A percentile compares a stretch with the other conserved stretches of the same genome.
phyloP scores from a whole-genome alignment of 2,329 filamentous ascomycete genomes.

The Fusarium drepaniforme region DNA sequence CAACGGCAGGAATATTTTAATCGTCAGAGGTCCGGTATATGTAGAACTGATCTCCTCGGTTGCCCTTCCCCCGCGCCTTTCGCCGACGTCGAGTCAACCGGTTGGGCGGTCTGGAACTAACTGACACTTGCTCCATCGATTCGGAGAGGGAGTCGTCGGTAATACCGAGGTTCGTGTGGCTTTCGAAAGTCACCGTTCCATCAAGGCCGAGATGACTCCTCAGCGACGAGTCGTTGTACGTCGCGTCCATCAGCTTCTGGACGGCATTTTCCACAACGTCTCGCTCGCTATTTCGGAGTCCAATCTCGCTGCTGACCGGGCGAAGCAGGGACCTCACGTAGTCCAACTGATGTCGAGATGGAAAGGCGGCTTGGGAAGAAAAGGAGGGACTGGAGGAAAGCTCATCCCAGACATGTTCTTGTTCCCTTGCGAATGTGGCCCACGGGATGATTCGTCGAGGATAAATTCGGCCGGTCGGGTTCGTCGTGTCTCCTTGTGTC shows the following conservation, averaged over 20 bases:
- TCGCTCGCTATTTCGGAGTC: slow-evolving; percentile 50
- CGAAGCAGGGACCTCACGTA: slow-evolving; percentile 46
- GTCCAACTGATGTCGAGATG: slow-evolving; percentile 49
- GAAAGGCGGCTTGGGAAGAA: slow-evolving; percentile 45
- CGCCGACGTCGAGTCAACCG: background rate
- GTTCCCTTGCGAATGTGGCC: slow-evolving; percentile 46
- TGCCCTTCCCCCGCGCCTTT: slow-evolving; percentile 44
- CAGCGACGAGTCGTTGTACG: slow-evolving; percentile 44
- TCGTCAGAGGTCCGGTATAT: background rate
- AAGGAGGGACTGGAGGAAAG: slow-evolving; percentile 45
- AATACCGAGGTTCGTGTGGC: slow-evolving; percentile 49
- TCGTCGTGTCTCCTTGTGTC: slow-evolving; percentile 50
- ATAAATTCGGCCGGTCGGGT: slow-evolving; percentile 48
- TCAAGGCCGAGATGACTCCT: slow-evolving; percentile 46
- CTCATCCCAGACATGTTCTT: slow-evolving; percentile 49
- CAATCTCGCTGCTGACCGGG: slow-evolving; percentile 51
- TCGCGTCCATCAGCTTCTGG: slow-evolving; percentile 46
- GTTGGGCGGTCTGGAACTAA: background rate
- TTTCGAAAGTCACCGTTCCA: slow-evolving; percentile 52
- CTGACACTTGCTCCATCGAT: slow-evolving; percentile 32
- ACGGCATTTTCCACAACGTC: slow-evolving; percentile 53
- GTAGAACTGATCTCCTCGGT: slow-evolving; percentile 22
- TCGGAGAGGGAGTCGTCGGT: slow-evolving; percentile 39
- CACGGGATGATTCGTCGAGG: slow-evolving; percentile 53
- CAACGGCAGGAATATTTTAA: background rate